Conservation (phyloP, 2,329 filamentous ascomycete species). For the Phyllosticta ampelicida region DNA sequence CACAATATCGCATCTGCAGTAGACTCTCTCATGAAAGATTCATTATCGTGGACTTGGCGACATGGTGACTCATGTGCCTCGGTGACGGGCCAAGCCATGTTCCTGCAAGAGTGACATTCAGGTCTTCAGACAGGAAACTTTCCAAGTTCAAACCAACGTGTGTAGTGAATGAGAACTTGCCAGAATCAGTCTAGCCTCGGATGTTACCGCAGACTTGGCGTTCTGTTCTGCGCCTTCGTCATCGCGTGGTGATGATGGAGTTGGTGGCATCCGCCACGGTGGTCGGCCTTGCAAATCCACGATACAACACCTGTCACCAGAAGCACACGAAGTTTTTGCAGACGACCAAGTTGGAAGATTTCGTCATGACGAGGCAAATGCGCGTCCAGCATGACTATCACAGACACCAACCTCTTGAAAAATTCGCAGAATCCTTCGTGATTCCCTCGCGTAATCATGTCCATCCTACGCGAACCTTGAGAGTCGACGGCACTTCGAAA, state of each 20-base stretch:
- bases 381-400: background rate
- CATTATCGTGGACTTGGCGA: background rate
- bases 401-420: background rate
- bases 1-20: background rate
- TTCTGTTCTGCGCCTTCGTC: background rate
- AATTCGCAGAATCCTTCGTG: background rate
- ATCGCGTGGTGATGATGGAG: background rate
- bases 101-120: background rate
- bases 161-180: background rate
- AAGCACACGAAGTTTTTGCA: background rate
- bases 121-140: background rate
- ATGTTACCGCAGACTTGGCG: background rate
- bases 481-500: background rate
- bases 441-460: background rate
- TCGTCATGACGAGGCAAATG: background rate
- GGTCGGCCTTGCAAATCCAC: background rate
- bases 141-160: background rate
- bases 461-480: background rate
- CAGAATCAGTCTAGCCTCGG: background rate
- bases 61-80: background rate
- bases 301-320: background rate
- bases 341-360: background rate
- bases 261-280: background rate
- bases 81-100: background rate
- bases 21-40: background rate